These are phyloP conservation scores for Hirschfeldia incana DNA, from an alignment of 345 rosid species.

Conservation along the genomic window DNA sequence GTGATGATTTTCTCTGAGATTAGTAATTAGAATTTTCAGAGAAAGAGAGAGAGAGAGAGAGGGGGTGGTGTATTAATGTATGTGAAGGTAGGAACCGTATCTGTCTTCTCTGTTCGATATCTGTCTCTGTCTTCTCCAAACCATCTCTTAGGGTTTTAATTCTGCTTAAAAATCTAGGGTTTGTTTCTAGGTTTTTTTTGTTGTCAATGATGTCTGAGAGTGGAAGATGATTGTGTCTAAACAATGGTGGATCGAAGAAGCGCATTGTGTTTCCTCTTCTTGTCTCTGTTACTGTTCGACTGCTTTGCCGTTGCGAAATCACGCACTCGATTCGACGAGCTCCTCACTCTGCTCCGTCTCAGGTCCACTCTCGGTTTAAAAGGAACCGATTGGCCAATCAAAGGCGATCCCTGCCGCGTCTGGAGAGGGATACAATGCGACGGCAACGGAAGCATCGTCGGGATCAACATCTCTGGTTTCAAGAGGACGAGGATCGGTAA, in stretches of 20 bases:
- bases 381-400: constrained; percentile 88
- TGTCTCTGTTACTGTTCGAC: constrained; percentile 43
- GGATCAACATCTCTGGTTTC: constrained; percentile 83
- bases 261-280: constrained; percentile 40
- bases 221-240: constrained; percentile 44
- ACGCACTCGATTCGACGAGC: constrained; percentile 49
- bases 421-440: constrained; percentile 78
- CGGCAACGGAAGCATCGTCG: constrained; percentile 58
- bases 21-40: constrained; percentile 37
- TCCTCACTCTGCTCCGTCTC: constrained; percentile 64
- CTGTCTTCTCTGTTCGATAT: constrained; percentile 30
- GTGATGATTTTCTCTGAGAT: constrained; percentile 27
- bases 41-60: constrained; percentile 25
- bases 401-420: constrained; percentile 67
- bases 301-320: constrained; percentile 52
- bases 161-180: constrained; percentile 31
- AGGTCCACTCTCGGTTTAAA: constrained; percentile 90
- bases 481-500: constrained; percentile 77
- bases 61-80: constrained; percentile 40
- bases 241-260: constrained; percentile 66
- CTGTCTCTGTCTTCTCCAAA: constrained; percentile 31
- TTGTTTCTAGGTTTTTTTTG: no score
- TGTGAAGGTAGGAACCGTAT: constrained; percentile 46
- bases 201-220: background rate
- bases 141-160: constrained; percentile 26